Percentiles rank a stretch among this genome's conserved stretches.
Conservation (phyloP, 2,329 filamentous ascomycete genomes). For the Aureobasidium sp. region DNA sequence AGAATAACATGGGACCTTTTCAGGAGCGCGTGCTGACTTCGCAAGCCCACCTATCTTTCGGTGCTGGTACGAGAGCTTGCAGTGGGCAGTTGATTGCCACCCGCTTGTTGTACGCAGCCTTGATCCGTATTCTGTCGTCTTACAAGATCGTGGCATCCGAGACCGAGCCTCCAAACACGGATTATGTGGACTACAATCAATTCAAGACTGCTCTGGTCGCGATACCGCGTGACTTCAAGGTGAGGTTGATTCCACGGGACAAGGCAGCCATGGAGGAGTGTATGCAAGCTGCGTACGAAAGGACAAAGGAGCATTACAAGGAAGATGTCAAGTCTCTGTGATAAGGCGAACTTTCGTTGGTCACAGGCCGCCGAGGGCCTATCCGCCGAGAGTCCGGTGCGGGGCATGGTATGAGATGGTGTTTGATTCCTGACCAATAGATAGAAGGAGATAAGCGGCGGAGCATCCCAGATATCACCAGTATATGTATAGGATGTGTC, state of each 20-base stretch:
- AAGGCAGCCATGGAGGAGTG: conserved; percentile 33
- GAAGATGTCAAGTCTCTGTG: conserved; percentile 4
- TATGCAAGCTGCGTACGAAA: conserved; percentile 36
- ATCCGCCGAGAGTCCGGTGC: not conserved
- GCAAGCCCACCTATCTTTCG: conserved; percentile 45
- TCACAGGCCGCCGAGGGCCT: too few relatives aligned
- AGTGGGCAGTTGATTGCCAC: conserved; percentile 46
- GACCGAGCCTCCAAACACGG: conserved; percentile 49
- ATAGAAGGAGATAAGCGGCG: too few relatives aligned
- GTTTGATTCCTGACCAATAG: too few relatives aligned
- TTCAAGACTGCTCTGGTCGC: conserved; percentile 54
- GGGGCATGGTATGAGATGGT: not conserved
- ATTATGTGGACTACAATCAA: conserved; percentile 57
- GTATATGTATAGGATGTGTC: too few relatives aligned
- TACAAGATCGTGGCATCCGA: conserved; percentile 46
- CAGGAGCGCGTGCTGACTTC: conserved; percentile 16
- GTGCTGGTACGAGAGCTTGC: conserved; percentile 46
- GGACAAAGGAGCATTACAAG: conserved; percentile 36
- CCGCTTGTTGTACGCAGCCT: conserved; percentile 44
- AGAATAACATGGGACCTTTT: conserved; percentile 14
- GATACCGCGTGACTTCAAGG: conserved; percentile 53
- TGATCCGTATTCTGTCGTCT: conserved; percentile 43
- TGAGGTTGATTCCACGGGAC: conserved; percentile 49
- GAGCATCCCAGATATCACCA: too few relatives aligned
- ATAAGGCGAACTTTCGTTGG: not conserved